A percentile compares a stretch with the other conserved stretches of the same genome.
Evolutionary conservation across 306 rosid genomes (phyloP).

Genomic region (Acmispon strigosus): DNA sequence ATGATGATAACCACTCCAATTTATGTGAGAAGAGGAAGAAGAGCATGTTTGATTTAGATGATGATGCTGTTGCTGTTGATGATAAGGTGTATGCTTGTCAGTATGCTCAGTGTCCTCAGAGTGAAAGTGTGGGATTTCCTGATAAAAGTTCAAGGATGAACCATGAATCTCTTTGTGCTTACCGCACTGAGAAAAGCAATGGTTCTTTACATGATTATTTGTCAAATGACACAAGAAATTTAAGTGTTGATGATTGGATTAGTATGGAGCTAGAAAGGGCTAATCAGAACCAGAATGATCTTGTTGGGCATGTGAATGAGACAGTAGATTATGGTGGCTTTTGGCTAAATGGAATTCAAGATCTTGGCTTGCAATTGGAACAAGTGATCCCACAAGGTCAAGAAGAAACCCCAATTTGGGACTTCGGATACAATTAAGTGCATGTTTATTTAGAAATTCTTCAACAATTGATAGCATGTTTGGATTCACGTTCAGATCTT

Average conservation of each 20-base stretch:
- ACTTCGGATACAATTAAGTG: not conserved
- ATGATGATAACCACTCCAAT: not conserved
- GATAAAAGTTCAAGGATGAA: slow-evolving; percentile 32
- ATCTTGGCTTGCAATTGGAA: slow-evolving; percentile 8
- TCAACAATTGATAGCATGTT: no score
- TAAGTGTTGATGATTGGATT: slow-evolving; percentile 37
- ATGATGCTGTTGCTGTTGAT: not conserved
- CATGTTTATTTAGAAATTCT: no score
- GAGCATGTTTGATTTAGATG: slow-evolving; percentile 20
- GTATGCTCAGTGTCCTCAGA: slow-evolving; percentile 17
- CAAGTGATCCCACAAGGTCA: slow-evolving; percentile 11
- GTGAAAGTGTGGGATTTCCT: slow-evolving; percentile 23
- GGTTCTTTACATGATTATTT: not conserved
- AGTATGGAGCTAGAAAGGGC: slow-evolving; percentile 29
- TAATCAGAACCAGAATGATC: not conserved
- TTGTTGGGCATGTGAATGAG: not conserved
- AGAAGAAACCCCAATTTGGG: slow-evolving; percentile 52
- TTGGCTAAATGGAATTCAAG: slow-evolving; percentile 28
- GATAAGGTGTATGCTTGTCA: slow-evolving; percentile 19
- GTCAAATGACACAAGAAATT: not conserved
- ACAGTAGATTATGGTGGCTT: slow-evolving; percentile 21
- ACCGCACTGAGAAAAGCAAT: not conserved
- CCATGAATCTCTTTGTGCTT: slow-evolving; percentile 22
- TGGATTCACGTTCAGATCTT: no score
- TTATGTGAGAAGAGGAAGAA: slow-evolving; percentile 33